Conservation (phyloP, 2,329 filamentous ascomycete species). For the Setomelanomma holmii region DNA sequence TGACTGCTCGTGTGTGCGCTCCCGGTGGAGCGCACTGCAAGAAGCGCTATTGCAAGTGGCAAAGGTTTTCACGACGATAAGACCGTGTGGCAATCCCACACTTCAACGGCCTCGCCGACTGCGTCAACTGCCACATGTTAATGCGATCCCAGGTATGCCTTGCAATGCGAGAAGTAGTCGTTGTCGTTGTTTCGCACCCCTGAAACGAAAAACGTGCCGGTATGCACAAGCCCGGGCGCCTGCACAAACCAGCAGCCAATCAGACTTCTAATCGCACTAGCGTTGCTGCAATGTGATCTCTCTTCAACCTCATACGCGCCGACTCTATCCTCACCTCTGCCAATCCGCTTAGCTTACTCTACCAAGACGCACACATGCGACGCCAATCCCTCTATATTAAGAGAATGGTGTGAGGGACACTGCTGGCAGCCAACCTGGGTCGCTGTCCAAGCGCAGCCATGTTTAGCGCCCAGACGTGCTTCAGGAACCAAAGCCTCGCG, state of each 20-base stretch:
- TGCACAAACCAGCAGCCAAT: slow-evolving; percentile 35
- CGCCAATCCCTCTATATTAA: slow-evolving; percentile 40
- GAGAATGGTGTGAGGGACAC: slow-evolving; percentile 25
- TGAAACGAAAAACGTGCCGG: slow-evolving; percentile 34
- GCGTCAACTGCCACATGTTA: slow-evolving; percentile 19
- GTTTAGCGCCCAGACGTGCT: slow-evolving; percentile 37
- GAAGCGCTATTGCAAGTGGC: no score
- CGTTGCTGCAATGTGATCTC: slow-evolving; percentile 40
- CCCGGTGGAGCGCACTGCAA: no score
- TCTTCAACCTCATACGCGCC: slow-evolving; percentile 44
- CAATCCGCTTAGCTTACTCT: slow-evolving; percentile 36
- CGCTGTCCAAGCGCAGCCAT: slow-evolving; percentile 32
- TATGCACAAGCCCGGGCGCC: slow-evolving; percentile 35
- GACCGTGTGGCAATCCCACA: no score
- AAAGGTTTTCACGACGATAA: no score
- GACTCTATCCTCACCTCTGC: slow-evolving; percentile 25
- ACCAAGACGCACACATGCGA: slow-evolving; percentile 35
- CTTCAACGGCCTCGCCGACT: slow-evolving; percentile 14
- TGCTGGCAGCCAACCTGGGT: slow-evolving; percentile 30
- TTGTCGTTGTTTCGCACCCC: slow-evolving; percentile 19
- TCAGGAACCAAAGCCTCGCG: slow-evolving; percentile 23
- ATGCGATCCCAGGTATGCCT: slow-evolving; percentile 5
- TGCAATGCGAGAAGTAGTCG: slow-evolving; percentile 8
- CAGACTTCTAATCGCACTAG: slow-evolving; percentile 17
- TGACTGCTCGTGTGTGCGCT: no score